A percentile compares a stretch with the other conserved stretches of the same genome.
Conservation (phyloP, 2,329 filamentous ascomycete genomes). For the Chaetomium sp. region DNA sequence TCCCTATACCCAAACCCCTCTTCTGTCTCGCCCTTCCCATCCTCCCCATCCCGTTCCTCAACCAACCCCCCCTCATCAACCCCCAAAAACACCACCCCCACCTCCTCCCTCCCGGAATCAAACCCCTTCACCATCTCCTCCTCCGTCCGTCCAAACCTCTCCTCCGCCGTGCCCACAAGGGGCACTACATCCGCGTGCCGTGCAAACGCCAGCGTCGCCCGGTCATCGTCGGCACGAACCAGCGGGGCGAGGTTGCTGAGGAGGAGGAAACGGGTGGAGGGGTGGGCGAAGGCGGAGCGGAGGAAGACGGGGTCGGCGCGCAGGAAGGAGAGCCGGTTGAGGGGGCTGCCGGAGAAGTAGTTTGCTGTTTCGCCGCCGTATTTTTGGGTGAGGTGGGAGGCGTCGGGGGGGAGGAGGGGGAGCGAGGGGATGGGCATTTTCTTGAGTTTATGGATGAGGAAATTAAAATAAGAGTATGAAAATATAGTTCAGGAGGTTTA, state of each 20-base stretch:
- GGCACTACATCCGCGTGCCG: constrained; percentile 61
- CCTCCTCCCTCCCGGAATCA: constrained; percentile 61
- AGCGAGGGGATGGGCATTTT: constrained; percentile 25
- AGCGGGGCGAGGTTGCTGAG: constrained; percentile 75
- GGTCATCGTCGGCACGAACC: constrained; percentile 41
- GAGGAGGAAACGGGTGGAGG: constrained; percentile 65
- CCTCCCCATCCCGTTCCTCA: constrained; percentile 3
- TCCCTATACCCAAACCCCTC: constrained; percentile 54
- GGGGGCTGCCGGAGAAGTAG: constrained; percentile 72
- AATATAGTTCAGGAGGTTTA: not conserved
- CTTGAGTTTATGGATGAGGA: not conserved
- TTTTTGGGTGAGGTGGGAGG: constrained; percentile 65
- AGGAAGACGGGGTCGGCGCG: constrained; percentile 66
- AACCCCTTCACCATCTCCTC: constrained; percentile 65
- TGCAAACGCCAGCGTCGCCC: constrained; percentile 59
- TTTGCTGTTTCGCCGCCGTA: constrained; percentile 77
- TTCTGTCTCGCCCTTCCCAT: constrained; percentile 22
- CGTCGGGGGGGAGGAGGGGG: constrained; percentile 44
- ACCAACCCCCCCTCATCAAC: constrained; percentile 56
- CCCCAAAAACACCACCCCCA: constrained; percentile 78
- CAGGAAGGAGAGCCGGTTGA: constrained; percentile 76
- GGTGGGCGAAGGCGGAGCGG: constrained; percentile 57
- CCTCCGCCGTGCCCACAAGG: constrained; percentile 54
- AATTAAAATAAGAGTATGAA: no score
- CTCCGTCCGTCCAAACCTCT: constrained; percentile 66